Conservation (phyloP, 192 early-diverging fungal genomes). For the Coemansia furcata region DNA sequence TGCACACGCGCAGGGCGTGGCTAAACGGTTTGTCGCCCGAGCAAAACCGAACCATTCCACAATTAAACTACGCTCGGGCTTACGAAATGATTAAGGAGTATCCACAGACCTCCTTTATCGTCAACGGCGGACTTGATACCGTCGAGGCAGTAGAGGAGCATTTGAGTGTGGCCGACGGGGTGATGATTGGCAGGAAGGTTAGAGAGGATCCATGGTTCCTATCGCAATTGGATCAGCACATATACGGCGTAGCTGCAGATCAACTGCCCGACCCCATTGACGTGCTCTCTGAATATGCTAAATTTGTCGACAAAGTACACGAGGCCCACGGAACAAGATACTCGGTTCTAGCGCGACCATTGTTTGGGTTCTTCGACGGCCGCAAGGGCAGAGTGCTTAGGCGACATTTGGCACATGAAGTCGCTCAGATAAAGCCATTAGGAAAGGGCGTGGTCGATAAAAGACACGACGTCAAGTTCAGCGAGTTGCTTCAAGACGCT, state of each 20-base stretch:
- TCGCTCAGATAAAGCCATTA: constrained; percentile 3
- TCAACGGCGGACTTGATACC: constrained; percentile 69
- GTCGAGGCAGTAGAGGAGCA: constrained; percentile 51
- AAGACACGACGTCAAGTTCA: constrained; percentile 6
- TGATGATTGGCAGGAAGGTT: constrained; percentile 72
- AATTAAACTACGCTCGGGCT: constrained; percentile 61
- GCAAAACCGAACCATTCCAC: constrained; percentile 67
- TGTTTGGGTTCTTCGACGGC: constrained; percentile 38
- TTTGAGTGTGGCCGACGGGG: constrained; percentile 56
- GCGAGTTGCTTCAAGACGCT: constrained; percentile 24
- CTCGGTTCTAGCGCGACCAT: constrained; percentile 37
- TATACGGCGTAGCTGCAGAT: constrained; percentile 16
- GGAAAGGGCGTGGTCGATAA: constrained; percentile 4
- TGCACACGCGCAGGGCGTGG: constrained; percentile 71
- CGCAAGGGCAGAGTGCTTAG: constrained; percentile 32
- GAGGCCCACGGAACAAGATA: constrained; percentile 20
- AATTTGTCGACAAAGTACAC: constrained; percentile 35
- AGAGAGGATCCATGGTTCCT: constrained; percentile 69
- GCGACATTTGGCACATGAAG: constrained; percentile 8
- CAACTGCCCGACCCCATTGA: constrained; percentile 1
- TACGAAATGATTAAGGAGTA: constrained; percentile 55
- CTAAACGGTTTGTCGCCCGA: constrained; percentile 64
- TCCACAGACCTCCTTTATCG: constrained; percentile 55
- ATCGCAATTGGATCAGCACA: constrained; percentile 53
- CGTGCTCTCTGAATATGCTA: constrained; percentile 27